phyloP scores from a whole-genome alignment of 2,329 filamentous ascomycete genomes.

The Fusarium pininemorale region DNA sequence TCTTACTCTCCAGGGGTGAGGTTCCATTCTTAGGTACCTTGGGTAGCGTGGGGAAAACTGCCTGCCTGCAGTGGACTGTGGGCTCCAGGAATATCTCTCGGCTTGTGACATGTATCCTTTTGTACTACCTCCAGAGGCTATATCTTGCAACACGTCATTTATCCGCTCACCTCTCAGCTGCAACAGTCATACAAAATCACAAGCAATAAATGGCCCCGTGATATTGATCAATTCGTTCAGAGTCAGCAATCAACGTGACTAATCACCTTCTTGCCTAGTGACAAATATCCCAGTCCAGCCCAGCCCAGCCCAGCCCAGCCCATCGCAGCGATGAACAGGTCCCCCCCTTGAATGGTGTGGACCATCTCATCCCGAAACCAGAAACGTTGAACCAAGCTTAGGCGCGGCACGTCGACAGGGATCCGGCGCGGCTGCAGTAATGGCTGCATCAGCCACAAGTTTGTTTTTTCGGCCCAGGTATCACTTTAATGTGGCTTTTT shows the following conservation, averaged over 20 bases:
- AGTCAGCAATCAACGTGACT: constrained; percentile 6
- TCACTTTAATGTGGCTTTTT: constrained; percentile 13
- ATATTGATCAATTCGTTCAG: background rate
- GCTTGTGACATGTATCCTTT: constrained; percentile 22
- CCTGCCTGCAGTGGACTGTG: background rate
- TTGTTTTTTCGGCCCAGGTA: constrained; percentile 27
- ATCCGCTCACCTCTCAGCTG: constrained; percentile 1
- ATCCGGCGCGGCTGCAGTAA: constrained; percentile 39
- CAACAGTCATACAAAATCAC: background rate
- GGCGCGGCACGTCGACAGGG: constrained; percentile 43
- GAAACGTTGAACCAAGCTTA: constrained; percentile 46
- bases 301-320: background rate
- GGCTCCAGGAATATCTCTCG: constrained; percentile 27
- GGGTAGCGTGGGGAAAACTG: constrained; percentile 27
- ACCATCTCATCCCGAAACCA: constrained; percentile 35
- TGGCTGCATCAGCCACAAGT: constrained; percentile 38
- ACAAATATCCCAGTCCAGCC: background rate
- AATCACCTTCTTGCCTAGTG: constrained; percentile 1
- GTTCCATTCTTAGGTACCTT: constrained; percentile 6
- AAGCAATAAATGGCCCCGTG: background rate
- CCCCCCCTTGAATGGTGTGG: constrained; percentile 23
- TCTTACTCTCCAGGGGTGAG: background rate
- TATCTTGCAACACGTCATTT: constrained; percentile 12
- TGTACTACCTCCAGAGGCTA: background rate
- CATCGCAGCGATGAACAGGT: background rate